Evolutionary conservation across 2,329 filamentous ascomycete species (phyloP), one percentile per base, ranked within the genome.

Genomic region (Zopfia rhizophila): DNA sequence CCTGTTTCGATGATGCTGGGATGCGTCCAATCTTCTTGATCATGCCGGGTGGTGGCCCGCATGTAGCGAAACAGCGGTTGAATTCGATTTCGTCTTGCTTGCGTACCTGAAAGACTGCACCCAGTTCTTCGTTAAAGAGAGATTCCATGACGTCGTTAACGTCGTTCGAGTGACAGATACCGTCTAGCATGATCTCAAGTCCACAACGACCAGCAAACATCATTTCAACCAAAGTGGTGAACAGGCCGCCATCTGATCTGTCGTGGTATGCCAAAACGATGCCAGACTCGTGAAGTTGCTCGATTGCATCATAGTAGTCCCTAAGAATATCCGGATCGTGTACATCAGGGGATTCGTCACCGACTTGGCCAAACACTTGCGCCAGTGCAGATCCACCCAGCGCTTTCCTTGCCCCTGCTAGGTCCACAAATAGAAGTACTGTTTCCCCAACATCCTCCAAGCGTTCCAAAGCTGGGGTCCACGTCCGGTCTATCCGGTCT

Each of bases 131-230:
- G 70, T 92, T 97, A 83, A 99, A 97, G 14, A 99, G 82, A 0
- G 88, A 83, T 44, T 91, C 84, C 6, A 96, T 76, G 13, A 95
- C 73, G 62, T 85, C 79, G 32, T 83, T 76, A 7, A 81, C 81
- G 30, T 86, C 79, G 17, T 83, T 84, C 48, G 83, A 84, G 19
- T 82, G 75, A 53, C 78, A 75, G 27, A 91, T 78, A 42, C 82
- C 83, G 66, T 97, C 92, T 45, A 97, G 78, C 79, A 90, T 88
- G 48, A 97, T 79, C 58, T 95, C 89, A 21, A 91, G 82, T 51
- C 93, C 94, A 63, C 90, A 95, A 44, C 92, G 88, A 19, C 94
- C 94, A 22, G 94, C 93, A 69, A 97, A 97, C 85, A 96, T 95
- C 94, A 97, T 97, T 75, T 99, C 94, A 3, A 87, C 90, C 23